Evolutionary conservation across 148 eudicot genomes (phyloP), one percentile per base, ranked within the genome.

Genomic region (Agrostemma githago): DNA sequence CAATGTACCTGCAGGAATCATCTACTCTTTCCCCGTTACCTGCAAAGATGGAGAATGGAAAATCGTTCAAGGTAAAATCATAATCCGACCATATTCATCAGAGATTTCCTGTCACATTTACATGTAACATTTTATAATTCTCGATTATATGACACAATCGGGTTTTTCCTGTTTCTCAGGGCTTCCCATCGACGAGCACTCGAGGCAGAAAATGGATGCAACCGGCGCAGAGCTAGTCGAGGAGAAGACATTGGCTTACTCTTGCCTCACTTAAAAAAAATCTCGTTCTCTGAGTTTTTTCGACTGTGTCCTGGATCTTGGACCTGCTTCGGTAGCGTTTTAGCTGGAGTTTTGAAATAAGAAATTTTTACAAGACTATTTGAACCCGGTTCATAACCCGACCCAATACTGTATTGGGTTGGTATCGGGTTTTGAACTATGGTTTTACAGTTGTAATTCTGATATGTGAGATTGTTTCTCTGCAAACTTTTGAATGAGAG

Each of bases 21-120:
- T 95, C 42, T 95, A 92, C 72, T 95, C 98, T 20, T 95, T 95
- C 89, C 98, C 98, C 6, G 98, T 95, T 43, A 90, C 96, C 51
- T 92, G 98, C 71, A 74, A 81, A 54, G 81, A 80, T 56, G 98
- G 98, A 78, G 97, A 89, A 71, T 92, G 97, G 97, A 72, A 81
- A 42, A 92, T 92, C 70, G 97, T 92, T 72, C 97, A 92, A 88
- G 97, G 97, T 92, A 78, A 26, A 26, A 26, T 26, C 1, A 80
- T 71, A 14, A 20, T 67, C 38, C 66, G 51, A 37, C 3, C 26
- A 40, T 43, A 8, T 46, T 8, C 51, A 46, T 46, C 10, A 46
- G 46, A 43, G 46, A 43, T 43, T 43, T 43, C 5, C 46, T 1
- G 6, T 8, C 54, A 48, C 0, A 48, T 44, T 44, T 44, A 44